Evolutionary conservation across 73 alveolate species (phyloP).

Genomic region (Paramecium octaurelia): DNA sequence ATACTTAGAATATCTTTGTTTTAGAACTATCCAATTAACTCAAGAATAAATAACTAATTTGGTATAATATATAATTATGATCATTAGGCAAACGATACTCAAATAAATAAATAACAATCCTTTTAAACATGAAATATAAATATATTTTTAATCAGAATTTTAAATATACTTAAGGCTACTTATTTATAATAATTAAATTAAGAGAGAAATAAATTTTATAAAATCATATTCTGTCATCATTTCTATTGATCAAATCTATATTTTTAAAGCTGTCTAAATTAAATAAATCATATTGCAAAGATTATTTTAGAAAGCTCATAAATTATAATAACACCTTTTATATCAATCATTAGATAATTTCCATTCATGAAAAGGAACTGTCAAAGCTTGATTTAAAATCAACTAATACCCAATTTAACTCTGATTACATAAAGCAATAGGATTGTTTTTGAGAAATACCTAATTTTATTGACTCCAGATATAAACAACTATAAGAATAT

Average conservation of each 20-base stretch:
- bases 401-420: background rate
- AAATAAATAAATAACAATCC: background rate
- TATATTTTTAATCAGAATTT: background rate
- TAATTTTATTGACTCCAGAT: conserved; percentile 98
- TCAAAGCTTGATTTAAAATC: background rate
- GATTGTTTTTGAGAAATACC: conserved; percentile 71
- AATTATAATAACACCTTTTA: background rate
- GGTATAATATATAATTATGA: background rate
- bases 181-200: no score
- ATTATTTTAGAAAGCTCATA: background rate
- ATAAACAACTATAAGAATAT: conserved; percentile 75
- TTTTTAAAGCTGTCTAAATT: no score
- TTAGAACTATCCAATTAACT: background rate
- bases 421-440: background rate
- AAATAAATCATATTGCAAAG: no score
- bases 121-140: background rate
- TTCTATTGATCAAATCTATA: background rate
- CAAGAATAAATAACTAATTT: background rate
- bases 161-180: background rate
- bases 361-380: background rate
- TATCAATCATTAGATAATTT: background rate
- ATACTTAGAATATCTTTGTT: background rate
- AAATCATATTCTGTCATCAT: background rate
- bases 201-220: no score
- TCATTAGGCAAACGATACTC: background rate